Evolutionary conservation across 148 eudicot species (phyloP).

Genomic region (Vaccinium corymbosum): DNA sequence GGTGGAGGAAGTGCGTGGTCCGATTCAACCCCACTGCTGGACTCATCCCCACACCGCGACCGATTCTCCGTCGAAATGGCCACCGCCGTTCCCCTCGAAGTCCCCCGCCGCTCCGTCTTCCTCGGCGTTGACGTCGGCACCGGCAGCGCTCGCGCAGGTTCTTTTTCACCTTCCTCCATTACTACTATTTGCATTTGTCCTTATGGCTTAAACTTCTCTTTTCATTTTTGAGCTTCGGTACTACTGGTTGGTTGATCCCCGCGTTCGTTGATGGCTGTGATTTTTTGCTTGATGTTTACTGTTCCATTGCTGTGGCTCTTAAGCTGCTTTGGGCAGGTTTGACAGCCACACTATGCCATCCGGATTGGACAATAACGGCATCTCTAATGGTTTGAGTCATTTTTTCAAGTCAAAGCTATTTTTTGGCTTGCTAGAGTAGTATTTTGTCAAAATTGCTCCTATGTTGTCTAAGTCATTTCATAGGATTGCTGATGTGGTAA

Average conservation of each 20-base stretch:
- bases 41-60: background rate
- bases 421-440: too few species aligned
- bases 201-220: background rate
- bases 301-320: background rate
- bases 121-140: constrained; percentile 99
- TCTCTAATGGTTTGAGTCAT: background rate
- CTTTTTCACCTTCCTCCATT: background rate
- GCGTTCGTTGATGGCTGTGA: background rate
- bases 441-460: too few species aligned
- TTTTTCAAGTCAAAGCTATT: too few species aligned
- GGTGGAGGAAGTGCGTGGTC: constrained; percentile 7
- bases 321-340: too few species aligned
- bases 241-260: background rate
- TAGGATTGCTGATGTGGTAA: too few species aligned
- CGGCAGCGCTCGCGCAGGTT: constrained; percentile 99
- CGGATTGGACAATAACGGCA: too few species aligned
- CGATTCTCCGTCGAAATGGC: constrained; percentile 31
- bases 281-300: background rate
- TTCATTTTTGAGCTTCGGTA: background rate
- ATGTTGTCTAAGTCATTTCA: too few species aligned
- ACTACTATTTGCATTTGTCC: background rate
- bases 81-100: constrained; percentile 22
- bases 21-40: constrained; percentile 16
- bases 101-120: constrained; percentile 44
- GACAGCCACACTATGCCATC: too few species aligned